These are phyloP conservation scores for Centella asiatica DNA, from an alignment of 129 eudicot genomes.

Conservation along the genomic window DNA sequence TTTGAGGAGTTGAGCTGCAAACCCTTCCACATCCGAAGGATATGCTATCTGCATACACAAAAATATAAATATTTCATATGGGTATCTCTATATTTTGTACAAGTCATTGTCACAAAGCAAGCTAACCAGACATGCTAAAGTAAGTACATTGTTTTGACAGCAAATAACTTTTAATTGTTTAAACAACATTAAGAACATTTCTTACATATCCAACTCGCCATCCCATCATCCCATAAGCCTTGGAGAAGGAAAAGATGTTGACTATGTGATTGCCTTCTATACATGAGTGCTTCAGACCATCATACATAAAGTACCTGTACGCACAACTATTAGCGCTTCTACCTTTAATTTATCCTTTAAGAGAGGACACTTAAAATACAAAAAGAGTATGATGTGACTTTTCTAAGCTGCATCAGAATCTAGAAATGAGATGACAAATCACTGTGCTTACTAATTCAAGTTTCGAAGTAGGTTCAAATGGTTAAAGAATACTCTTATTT, in stretches of 20 bases:
- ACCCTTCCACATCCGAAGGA: constrained; percentile 79
- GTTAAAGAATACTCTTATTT: too few species aligned
- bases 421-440: background rate
- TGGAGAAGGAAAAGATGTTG: constrained; percentile 91
- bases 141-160: background rate
- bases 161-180: too few species aligned
- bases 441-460: too few species aligned
- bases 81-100: background rate
- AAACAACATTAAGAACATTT: constrained; percentile 13
- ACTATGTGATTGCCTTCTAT: constrained; percentile 81
- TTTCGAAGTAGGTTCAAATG: too few species aligned
- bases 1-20: constrained; percentile 67
- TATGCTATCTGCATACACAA: constrained; percentile 73
- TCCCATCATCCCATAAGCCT: constrained; percentile 99
- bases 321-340: background rate
- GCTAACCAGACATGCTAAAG: background rate
- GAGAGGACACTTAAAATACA: background rate
- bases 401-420: background rate
- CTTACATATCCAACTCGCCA: constrained; percentile 99
- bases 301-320: constrained; percentile 94
- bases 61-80: background rate
- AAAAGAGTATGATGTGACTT: background rate
- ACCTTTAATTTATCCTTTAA: background rate
- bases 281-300: constrained; percentile 91
- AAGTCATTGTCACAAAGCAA: background rate